Evolutionary conservation across 139 green algal species (phyloP).

Genomic region (Pedinophyceae sp.): DNA sequence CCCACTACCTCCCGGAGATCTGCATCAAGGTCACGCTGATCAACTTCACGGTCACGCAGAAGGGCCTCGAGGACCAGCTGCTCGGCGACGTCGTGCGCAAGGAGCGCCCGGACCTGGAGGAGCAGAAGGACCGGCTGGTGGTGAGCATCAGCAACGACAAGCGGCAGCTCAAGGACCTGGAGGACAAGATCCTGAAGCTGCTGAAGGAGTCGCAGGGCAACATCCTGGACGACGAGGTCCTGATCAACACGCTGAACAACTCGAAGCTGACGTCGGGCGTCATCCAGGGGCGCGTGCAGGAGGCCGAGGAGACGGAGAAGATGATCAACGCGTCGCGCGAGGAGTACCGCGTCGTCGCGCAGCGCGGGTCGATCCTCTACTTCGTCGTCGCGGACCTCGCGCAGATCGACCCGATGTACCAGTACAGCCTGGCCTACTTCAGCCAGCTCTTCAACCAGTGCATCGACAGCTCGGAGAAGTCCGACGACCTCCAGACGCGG

Average conservation of each 20-base stretch:
- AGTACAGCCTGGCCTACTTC: slow-evolving; percentile 62
- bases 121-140: slow-evolving; percentile 50
- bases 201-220: slow-evolving; percentile 68
- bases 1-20: slow-evolving; percentile 66
- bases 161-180: slow-evolving; percentile 61
- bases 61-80: slow-evolving; percentile 71
- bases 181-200: slow-evolving; percentile 70
- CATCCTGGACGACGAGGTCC: slow-evolving; percentile 76
- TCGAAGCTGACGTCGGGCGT: slow-evolving; percentile 58
- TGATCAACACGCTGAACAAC: slow-evolving; percentile 78
- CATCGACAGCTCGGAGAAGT: slow-evolving; percentile 42
- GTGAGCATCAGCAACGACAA: slow-evolving; percentile 64
- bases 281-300: slow-evolving; percentile 56
- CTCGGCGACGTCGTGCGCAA: slow-evolving; percentile 57
- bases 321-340: slow-evolving; percentile 60
- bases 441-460: slow-evolving; percentile 54
- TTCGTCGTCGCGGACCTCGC: slow-evolving; percentile 63
- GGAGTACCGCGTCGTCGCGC: slow-evolving; percentile 48
- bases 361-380: slow-evolving; percentile 47
- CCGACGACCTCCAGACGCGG: slow-evolving; percentile 33
- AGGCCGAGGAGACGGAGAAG: slow-evolving; percentile 63
- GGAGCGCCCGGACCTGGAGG: slow-evolving; percentile 49
- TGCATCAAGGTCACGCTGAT: slow-evolving; percentile 74
- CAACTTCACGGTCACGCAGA: slow-evolving; percentile 64
- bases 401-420: slow-evolving; percentile 60